phyloP scores from a whole-genome alignment of 768 basidiomycete species.

The Sporobolomyces phaffii region DNA sequence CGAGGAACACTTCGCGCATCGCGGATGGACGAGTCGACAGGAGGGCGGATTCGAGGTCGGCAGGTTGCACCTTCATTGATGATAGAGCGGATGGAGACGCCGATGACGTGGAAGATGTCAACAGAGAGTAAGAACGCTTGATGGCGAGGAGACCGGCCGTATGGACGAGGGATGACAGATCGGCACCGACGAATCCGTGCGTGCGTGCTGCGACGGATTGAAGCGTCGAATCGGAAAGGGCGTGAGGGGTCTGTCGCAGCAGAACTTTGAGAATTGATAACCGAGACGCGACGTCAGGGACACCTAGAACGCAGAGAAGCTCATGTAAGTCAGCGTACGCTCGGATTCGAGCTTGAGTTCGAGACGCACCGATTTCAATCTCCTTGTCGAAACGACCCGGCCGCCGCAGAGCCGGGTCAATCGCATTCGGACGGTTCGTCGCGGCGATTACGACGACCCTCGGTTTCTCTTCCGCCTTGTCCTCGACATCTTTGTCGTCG shows the following conservation, averaged over 20 bases:
- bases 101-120: constrained; percentile 46
- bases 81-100: constrained; percentile 38
- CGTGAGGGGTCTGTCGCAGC: constrained; percentile 71
- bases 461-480: constrained; percentile 19
- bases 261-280: constrained; percentile 80
- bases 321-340: background rate
- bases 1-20: constrained; percentile 86
- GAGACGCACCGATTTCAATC: constrained; percentile 74
- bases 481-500: constrained; percentile 22
- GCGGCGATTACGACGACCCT: constrained; percentile 92
- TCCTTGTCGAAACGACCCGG: constrained; percentile 91
- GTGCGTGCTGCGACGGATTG: constrained; percentile 62
- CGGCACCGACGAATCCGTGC: constrained; percentile 96
- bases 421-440: constrained; percentile 89
- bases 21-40: constrained; percentile 82
- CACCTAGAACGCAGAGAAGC: constrained; percentile 53
- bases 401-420: constrained; percentile 82
- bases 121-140: constrained; percentile 54
- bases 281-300: constrained; percentile 81
- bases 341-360: background rate
- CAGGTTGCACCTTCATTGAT: constrained; percentile 51
- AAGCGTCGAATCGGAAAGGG: constrained; percentile 59
- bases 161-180: constrained; percentile 82
- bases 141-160: constrained; percentile 89
- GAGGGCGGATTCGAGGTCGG: constrained; percentile 66